Conservation (phyloP, 139 green algal species). For the Micractinium sp. region DNA sequence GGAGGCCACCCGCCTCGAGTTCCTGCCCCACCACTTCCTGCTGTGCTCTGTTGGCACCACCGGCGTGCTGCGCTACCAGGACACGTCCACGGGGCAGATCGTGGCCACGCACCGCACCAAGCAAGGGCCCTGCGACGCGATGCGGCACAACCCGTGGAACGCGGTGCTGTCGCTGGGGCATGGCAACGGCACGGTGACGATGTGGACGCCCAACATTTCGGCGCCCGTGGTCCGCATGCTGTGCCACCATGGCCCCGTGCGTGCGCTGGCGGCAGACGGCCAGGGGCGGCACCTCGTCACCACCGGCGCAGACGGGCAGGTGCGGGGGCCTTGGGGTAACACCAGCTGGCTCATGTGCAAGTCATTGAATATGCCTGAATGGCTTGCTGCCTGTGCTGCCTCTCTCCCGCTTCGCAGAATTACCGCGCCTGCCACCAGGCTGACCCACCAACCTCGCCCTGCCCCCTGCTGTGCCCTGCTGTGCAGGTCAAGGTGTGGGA, state of each 20-base stretch:
- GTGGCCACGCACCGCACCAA: constrained; percentile 86
- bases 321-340: constrained; percentile 37
- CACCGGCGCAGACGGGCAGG: constrained; percentile 81
- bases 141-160: constrained; percentile 93
- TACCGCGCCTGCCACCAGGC: no score
- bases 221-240: constrained; percentile 91
- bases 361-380: no score
- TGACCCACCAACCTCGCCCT: neutral
- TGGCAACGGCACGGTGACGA: constrained; percentile 85
- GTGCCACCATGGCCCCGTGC: constrained; percentile 86
- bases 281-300: constrained; percentile 89
- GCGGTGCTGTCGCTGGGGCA: constrained; percentile 89
- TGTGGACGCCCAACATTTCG: constrained; percentile 97
- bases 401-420: no score
- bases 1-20: constrained; percentile 75
- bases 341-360: no score
- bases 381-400: neutral
- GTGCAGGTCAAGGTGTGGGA: constrained; percentile 90
- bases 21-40: constrained; percentile 98
- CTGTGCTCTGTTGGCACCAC: constrained; percentile 81
- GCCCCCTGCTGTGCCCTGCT: neutral
- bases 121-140: constrained; percentile 78
- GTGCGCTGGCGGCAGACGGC: constrained; percentile 78
- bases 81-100: constrained; percentile 92
- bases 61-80: constrained; percentile 91